Evolutionary conservation across 2,329 filamentous ascomycete species (phyloP), one percentile per base, ranked within the genome.

Genomic region (Hortaea sp.): DNA sequence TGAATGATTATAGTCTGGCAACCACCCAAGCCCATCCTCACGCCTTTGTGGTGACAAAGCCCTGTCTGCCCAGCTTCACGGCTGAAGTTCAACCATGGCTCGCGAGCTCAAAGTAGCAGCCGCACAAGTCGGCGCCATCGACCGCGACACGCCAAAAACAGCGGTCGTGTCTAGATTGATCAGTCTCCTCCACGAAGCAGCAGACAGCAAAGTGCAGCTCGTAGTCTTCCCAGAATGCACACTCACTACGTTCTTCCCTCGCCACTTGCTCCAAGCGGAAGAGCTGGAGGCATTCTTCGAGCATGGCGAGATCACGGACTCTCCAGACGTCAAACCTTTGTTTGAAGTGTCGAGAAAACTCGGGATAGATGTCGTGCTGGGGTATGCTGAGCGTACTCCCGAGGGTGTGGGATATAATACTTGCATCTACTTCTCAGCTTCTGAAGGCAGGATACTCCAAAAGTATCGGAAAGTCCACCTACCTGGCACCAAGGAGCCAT

Each of bases 391-490:
- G 54, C 64, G 69, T 3, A 67, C 69, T 29, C 45, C 58, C 5
- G 61, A 68, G 1, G 72, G 71, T 28, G 64, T 59, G 5, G 64
- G 73, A 40, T 78, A 71, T 57, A 78, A 78, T 57, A 71, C 70
- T 4, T 63, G 61, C 39, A 61, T 77, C 10, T 78, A 77, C 54
- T 78, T 70, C 57, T 74, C 72, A 2, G 69, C 69, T 1, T 59
- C 59, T 5, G 55, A 61, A 29, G 64, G 62, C 12, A 55, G 63
- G 39, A 65, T 75, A 5, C 55, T 78, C 20, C 65, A 64, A 29
- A 78, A 76, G 53, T 78, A 78, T 54, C 67, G 74, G 49, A 78
- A 78, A 57, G 65, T 77, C 1, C 75, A 78, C 53, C 62, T 78
- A 3, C 75, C 75, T 0, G 75, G 75, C 0, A 71, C 70, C 2